Evolutionary conservation across 257 asterid genomes (phyloP).

Genomic region (Misopates orontium): DNA sequence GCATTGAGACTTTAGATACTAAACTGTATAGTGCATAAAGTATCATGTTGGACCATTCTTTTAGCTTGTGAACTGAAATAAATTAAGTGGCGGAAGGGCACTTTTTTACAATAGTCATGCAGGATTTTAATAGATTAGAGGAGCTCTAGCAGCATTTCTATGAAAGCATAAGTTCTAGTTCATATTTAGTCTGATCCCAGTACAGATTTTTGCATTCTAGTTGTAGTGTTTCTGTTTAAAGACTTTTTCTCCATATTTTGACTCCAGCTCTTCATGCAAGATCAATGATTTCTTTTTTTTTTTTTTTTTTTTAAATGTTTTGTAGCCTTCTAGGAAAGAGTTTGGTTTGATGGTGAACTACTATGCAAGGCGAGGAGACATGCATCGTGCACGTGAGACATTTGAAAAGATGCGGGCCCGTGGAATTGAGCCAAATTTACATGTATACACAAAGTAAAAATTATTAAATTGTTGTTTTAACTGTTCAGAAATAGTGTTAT

Average conservation of each 20-base stretch:
- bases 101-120: slow-evolving; percentile 9
- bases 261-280: slow-evolving; percentile 10
- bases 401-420: slow-evolving; percentile 96
- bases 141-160: not conserved
- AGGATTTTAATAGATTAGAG: not conserved
- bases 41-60: not conserved
- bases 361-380: slow-evolving; percentile 93
- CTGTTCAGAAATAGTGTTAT: slow-evolving; percentile 15
- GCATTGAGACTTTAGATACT: not conserved
- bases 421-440: slow-evolving; percentile 90
- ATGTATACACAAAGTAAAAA: slow-evolving; percentile 86
- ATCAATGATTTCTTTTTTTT: slow-evolving; percentile 20
- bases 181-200: not conserved
- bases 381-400: slow-evolving; percentile 95
- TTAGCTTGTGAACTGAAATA: slow-evolving; percentile 6
- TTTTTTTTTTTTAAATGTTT: slow-evolving; percentile 23
- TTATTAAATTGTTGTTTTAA: slow-evolving; percentile 27
- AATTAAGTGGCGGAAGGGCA: not conserved
- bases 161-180: not conserved
- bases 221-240: not conserved
- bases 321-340: slow-evolving; percentile 98
- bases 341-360: slow-evolving; percentile 91
- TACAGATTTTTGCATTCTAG: not conserved
- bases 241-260: not conserved
- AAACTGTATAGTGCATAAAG: not conserved